phyloP scores from a whole-genome alignment of 2,329 filamentous ascomycete species.

The Talaromyces amestolkiae region DNA sequence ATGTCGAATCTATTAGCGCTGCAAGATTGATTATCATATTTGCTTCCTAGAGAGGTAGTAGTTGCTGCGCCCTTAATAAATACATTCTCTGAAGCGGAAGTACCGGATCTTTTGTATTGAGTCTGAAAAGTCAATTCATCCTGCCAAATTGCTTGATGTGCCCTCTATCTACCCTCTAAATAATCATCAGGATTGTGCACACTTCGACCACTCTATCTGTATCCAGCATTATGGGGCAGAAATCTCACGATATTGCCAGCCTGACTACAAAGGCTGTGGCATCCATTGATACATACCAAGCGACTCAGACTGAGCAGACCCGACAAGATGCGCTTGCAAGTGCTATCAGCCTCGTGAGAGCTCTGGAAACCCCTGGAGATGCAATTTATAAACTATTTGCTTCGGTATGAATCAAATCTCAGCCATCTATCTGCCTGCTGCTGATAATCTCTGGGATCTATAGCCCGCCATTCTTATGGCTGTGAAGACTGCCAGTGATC shows the following conservation, averaged over 20 bases:
- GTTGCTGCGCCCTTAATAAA: background rate
- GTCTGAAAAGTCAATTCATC: background rate
- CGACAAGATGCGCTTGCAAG: constrained; percentile 23
- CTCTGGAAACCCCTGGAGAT: constrained; percentile 24
- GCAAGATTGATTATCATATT: background rate
- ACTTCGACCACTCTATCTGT: background rate
- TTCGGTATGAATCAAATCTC: constrained; percentile 14
- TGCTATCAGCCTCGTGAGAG: constrained; percentile 20
- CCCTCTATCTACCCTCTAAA: background rate
- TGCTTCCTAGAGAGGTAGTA: background rate
- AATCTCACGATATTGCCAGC: background rate
- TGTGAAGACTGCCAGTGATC: constrained; percentile 21
- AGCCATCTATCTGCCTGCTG: constrained; percentile 13
- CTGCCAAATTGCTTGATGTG: background rate
- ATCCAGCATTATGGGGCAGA: background rate
- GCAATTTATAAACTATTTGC: constrained; percentile 23
- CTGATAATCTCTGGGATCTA: background rate
- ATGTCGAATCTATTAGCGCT: background rate
- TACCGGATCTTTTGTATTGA: background rate
- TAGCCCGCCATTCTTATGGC: constrained; percentile 12
- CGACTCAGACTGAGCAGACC: constrained; percentile 13
- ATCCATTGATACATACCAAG: constrained; percentile 20
- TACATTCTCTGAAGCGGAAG: background rate
- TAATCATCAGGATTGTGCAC: background rate
- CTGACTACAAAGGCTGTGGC: background rate